Conservation (phyloP, 148 eudicot genomes). For the Oxyria digyna region DNA sequence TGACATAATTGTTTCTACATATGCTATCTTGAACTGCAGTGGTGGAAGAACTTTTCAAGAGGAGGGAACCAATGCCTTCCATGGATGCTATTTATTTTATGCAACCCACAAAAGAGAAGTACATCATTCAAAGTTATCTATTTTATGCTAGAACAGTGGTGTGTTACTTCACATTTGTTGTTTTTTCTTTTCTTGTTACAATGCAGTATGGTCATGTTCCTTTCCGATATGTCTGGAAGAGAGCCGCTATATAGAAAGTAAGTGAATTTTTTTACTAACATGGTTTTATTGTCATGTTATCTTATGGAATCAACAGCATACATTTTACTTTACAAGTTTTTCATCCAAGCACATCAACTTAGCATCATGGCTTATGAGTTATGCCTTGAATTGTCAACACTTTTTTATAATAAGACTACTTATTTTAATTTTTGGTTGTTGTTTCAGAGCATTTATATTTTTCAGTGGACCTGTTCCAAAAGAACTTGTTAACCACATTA, state of each 20-base stretch:
- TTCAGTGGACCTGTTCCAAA: constrained; percentile 75
- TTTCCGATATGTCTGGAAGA: constrained; percentile 99
- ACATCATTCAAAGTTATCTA: too few relatives aligned
- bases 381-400: too few relatives aligned
- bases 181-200: constrained; percentile 7
- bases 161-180: background rate
- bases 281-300: background rate
- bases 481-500: constrained; percentile 63
- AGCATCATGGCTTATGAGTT: too few relatives aligned
- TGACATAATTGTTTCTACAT: too few relatives aligned
- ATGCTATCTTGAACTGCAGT: too few relatives aligned
- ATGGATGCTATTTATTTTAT: constrained; percentile 93
- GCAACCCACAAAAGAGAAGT: constrained; percentile 96
- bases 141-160: too few relatives aligned
- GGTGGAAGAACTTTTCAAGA: constrained; percentile 96
- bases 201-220: constrained; percentile 89
- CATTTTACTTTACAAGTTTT: too few relatives aligned
- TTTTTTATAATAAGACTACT: background rate
- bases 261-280: constrained; percentile 9
- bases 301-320: background rate
- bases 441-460: constrained; percentile 78
- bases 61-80: constrained; percentile 95
- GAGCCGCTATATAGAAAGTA: constrained; percentile 95
- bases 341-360: background rate
- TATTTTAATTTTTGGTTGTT: background rate